A percentile compares a stretch with the other conserved stretches of the same genome.
Evolutionary conservation across 495 filamentous ascomycete species (phyloP).

Genomic region (Jackrogersella minutella): DNA sequence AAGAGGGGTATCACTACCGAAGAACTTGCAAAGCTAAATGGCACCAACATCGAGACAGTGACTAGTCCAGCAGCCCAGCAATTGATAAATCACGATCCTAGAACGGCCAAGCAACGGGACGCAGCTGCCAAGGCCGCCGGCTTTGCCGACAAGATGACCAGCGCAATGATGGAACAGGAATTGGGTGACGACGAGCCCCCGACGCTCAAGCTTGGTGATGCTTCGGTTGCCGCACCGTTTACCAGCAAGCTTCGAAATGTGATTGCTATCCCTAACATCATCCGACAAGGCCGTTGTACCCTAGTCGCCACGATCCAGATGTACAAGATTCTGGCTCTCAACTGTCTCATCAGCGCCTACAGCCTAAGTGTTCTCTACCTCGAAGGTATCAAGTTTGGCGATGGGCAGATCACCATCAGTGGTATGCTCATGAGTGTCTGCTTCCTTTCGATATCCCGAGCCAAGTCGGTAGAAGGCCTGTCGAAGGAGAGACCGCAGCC

Average conservation of each 20-base stretch:
- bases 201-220: conserved; percentile 96
- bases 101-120: conserved; percentile 67
- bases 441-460: conserved; percentile 95
- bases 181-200: conserved; percentile 90
- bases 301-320: conserved; percentile 99
- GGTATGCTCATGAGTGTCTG: conserved; percentile 99
- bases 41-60: conserved; percentile 63
- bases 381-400: conserved; percentile 98
- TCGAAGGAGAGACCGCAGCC: conserved; percentile 98
- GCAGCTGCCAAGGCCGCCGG: conserved; percentile 74
- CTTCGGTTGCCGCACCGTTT: conserved; percentile 95
- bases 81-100: conserved; percentile 63
- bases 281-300: conserved; percentile 95
- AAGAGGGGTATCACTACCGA: conserved; percentile 69
- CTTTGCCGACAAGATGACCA: conserved; percentile 86
- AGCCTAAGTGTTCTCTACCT: conserved; percentile 95
- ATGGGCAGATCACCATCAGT: conserved; percentile 97
- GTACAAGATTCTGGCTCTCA: conserved; percentile 99
- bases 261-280: conserved; percentile 96
- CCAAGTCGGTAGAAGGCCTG: conserved; percentile 91
- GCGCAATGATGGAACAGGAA: conserved; percentile 89
- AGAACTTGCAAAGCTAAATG: conserved; percentile 53
- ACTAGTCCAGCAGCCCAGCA: conserved; percentile 76
- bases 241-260: conserved; percentile 98
- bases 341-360: conserved; percentile 98